Conservation (phyloP, 2,329 filamentous ascomycete genomes). For the Diaporthe sp. region DNA sequence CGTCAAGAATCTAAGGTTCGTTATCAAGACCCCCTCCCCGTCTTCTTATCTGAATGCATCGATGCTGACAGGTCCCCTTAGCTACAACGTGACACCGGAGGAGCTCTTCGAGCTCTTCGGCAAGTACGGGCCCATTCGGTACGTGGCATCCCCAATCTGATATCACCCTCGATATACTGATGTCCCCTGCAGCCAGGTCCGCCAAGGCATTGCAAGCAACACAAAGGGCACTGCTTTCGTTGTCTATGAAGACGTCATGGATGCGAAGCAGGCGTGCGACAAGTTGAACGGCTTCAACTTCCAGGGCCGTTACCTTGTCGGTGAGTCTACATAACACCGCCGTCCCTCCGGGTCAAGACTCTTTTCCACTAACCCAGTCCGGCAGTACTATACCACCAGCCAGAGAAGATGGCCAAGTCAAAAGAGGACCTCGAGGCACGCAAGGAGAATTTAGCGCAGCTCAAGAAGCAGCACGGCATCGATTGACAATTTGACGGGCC, state of each 20-base stretch:
- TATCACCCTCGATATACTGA: constrained; percentile 42
- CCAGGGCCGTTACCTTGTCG: constrained; percentile 98
- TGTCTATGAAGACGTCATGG: constrained; percentile 99
- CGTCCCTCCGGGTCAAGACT: background rate
- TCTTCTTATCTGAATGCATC: constrained; percentile 50
- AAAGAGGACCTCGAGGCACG: constrained; percentile 95
- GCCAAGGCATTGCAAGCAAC: constrained; percentile 96
- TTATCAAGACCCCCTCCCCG: constrained; percentile 66
- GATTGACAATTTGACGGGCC: constrained; percentile 90
- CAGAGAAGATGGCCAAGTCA: constrained; percentile 80
- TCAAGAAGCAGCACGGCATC: constrained; percentile 98
- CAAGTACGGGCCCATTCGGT: constrained; percentile 97
- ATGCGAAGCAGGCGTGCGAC: constrained; percentile 98
- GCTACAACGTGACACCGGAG: constrained; percentile 99
- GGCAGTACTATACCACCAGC: constrained; percentile 74
- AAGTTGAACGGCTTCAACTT: constrained; percentile 99
- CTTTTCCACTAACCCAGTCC: constrained; percentile 32
- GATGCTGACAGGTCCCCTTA: constrained; percentile 56
- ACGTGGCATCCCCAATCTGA: constrained; percentile 57
- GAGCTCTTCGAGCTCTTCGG: constrained; percentile 99
- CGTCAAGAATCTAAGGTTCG: constrained; percentile 99
- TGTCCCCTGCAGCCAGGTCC: constrained; percentile 82
- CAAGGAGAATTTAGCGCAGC: constrained; percentile 96
- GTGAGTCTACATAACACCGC: constrained; percentile 67
- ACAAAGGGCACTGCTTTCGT: constrained; percentile 99